Evolutionary conservation across 768 basidiomycete species (phyloP), one percentile per base, ranked within the genome.

Genomic region (Phlegmacium glaucopus): DNA sequence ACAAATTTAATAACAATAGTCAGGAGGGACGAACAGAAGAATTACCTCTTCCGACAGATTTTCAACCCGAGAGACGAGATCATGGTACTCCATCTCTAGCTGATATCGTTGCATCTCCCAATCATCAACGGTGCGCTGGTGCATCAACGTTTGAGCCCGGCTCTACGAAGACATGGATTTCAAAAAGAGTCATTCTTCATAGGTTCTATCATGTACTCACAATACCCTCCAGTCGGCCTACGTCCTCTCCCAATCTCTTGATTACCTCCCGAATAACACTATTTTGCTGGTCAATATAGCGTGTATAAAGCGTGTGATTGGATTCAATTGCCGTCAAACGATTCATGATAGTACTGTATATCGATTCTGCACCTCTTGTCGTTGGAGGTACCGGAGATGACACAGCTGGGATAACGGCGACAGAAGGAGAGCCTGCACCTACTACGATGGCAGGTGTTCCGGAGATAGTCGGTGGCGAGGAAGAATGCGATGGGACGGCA

Each of bases 311-410:
- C 0, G 90, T 90, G 40, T 93, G 87, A 56, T 94, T 96, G 8
- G 78, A 78, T 64, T 98, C 94, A 11, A 98, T 76, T 6, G 82
- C 79, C 2, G 81, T 79, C 9, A 99, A 76, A 6, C 94, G 85
- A 56, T 96, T 95, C 83, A 94, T 94, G 55, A 98, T 99, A 10
- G 87, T 90, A 7, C 93, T 86, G 58, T 96, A 98, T 54, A 99
- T 94, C 2, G 92, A 94, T 63, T 99, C 96, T 17, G 90, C 90
- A 10, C 78, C 75, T 7, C 58, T 53, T 9, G 56, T 26, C 9
- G 54, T 32, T 9, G 48, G 54, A 16, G 49, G 53, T 6, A 46
- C 46, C 34, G 39, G 39, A n/a, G 49, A 53, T 25, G 53, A 49
- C 40, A 42, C 22, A 47, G 52, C 25, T 36, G 52, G 40, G 44